phyloP scores from a whole-genome alignment of 164 flowering plant genomes.

The Berberis thunbergii region DNA sequence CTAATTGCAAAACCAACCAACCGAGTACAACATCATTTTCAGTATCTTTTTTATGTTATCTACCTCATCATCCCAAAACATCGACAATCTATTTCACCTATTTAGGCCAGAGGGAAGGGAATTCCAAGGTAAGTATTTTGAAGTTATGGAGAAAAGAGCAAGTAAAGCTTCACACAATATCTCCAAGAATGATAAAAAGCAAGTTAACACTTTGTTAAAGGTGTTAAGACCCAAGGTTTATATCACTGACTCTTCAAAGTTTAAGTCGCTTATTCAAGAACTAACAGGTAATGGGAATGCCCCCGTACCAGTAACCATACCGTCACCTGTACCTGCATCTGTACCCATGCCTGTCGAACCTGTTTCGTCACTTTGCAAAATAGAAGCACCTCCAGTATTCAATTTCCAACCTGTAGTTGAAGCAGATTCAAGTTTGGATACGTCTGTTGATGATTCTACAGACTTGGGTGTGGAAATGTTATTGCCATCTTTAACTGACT shows the following conservation, averaged over 20 bases:
- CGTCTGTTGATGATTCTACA: constrained; percentile 7
- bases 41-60: constrained; percentile 16
- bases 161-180: constrained; percentile 17
- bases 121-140: constrained; percentile 10
- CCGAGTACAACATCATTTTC: constrained; percentile 18
- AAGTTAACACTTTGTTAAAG: constrained; percentile 26
- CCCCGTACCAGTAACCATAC: background rate
- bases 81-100: constrained; percentile 19
- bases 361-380: too few species aligned
- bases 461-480: constrained; percentile 3
- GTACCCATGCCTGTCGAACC: too few species aligned
- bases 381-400: constrained; percentile 7
- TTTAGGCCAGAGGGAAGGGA: constrained; percentile 2
- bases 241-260: constrained; percentile 45
- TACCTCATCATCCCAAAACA: constrained; percentile 1
- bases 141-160: constrained; percentile 27
- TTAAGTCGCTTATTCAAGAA: constrained; percentile 56
- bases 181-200: constrained; percentile 23
- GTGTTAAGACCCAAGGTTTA: constrained; percentile 49
- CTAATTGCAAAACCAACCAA: constrained; percentile 3
- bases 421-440: constrained; percentile 8
- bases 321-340: background rate
- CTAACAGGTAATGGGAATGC: constrained; percentile 41
- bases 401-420: constrained; percentile 4
- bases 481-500: constrained; percentile 5